Base-by-base conservation (phyloP, 768 basidiomycete species). In the Suillus alpinus region DNA sequence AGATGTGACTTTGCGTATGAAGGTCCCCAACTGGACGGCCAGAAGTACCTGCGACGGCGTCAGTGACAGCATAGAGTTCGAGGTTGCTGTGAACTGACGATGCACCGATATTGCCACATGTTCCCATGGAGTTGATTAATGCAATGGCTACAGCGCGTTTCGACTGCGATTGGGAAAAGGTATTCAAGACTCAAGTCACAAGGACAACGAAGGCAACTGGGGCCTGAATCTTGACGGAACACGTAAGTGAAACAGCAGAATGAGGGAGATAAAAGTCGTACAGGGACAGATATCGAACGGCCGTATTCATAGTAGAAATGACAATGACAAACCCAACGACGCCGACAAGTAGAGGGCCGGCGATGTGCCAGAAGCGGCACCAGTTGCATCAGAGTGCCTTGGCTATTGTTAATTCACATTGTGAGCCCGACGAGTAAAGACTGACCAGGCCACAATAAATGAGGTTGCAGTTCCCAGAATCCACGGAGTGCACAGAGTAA, bases 91-190 rank as follows among this genome's bases (percentile, higher is more conserved):
- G 67, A 31, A 83, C 85, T 76, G 77, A 94, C 78, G 91, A 87
- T 63, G 92, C 91, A 44, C 85, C 77, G 36, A 95, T 79, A 74
- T 94, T 95, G 0, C 93, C 92, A 7, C 91, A 78, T 67, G 91
- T 86, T 13, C 86, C 87, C 66, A 91, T 83, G 29, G 87, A 84
- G 71, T 92, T 93, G 68, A 93, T 83, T 58, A 89, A 73, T 0
- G 91, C 93, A 44, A 95, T 77, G 16, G 87, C 88, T n/a, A 93
- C 87, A 10, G 92, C 90, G 6, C 93, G 87, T 73, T 94, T 94
- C 23, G 87, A 83, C 3, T 91, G 85, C 26, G 93, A 86, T 18
- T 86, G 83, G 23, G 91, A 86, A 74, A 95, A 78, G 10, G 80
- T 78, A 63, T 79, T 82, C 55, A 78, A 78, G 56, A 83, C 75